Evolutionary conservation across 2,329 filamentous ascomycete genomes (phyloP).

Genomic region (Aulographum hederae): DNA sequence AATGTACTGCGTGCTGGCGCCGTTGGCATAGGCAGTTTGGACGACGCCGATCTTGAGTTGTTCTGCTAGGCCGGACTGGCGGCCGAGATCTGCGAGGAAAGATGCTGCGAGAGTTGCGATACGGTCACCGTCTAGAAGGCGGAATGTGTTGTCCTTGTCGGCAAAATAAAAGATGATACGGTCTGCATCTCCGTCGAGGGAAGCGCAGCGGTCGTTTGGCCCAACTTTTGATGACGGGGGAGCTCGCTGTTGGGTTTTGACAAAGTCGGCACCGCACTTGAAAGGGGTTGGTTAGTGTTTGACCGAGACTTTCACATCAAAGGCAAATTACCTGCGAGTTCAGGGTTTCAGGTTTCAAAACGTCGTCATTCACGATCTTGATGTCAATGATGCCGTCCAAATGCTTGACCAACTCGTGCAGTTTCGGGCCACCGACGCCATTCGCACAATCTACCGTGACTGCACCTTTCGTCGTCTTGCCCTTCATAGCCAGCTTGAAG

Average conservation of each 20-base stretch:
- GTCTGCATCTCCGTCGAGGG: slow-evolving; percentile 88
- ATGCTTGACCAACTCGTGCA: slow-evolving; percentile 70
- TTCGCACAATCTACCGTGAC: slow-evolving; percentile 92
- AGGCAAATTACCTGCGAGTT: slow-evolving; percentile 61
- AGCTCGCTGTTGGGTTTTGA: slow-evolving; percentile 90
- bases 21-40: slow-evolving; percentile 96
- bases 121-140: slow-evolving; percentile 87
- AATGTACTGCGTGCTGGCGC: slow-evolving; percentile 82
- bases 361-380: slow-evolving; percentile 82
- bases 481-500: slow-evolving; percentile 66
- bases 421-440: slow-evolving; percentile 83
- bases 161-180: slow-evolving; percentile 90
- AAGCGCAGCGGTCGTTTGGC: slow-evolving; percentile 64
- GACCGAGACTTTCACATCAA: no score
- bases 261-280: slow-evolving; percentile 85
- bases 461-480: slow-evolving; percentile 52
- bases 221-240: slow-evolving; percentile 67
- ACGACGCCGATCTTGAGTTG: slow-evolving; percentile 85
- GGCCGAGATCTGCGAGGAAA: slow-evolving; percentile 79
- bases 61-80: slow-evolving; percentile 57
- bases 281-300: no score
- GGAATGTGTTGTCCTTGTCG: slow-evolving; percentile 67
- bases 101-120: slow-evolving; percentile 88
- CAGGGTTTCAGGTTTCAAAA: slow-evolving; percentile 71
- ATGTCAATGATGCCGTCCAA: slow-evolving; percentile 61